Percentiles rank a stretch among this genome's conserved stretches.
Evolutionary conservation across 208 protist genomes (phyloP).

Genomic region (Angomonas deanei): DNA sequence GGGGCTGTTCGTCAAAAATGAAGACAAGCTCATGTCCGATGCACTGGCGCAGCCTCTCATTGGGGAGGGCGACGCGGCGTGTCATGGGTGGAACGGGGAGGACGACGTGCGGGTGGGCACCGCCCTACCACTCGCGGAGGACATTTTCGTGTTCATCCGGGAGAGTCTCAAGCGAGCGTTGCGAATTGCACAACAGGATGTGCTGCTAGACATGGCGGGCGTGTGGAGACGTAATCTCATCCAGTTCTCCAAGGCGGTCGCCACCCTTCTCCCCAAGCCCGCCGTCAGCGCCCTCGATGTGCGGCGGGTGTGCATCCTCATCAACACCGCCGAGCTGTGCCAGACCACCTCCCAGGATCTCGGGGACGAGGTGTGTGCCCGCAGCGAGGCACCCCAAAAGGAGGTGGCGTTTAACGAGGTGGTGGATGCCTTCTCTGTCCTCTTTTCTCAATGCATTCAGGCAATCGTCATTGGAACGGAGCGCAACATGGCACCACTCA

Average conservation of each 20-base stretch:
- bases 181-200: constrained; percentile 81
- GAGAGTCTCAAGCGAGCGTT: constrained; percentile 77
- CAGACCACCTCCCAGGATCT: constrained; percentile 66
- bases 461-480: constrained; percentile 64
- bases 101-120: constrained; percentile 46
- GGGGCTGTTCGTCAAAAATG: constrained; percentile 71
- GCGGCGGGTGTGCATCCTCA: constrained; percentile 74
- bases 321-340: constrained; percentile 86
- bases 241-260: constrained; percentile 35
- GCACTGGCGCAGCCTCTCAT: constrained; percentile 76
- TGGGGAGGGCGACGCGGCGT: constrained; percentile 66
- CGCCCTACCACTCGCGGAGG: constrained; percentile 74
- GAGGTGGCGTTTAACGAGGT: constrained; percentile 76
- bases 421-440: constrained; percentile 58
- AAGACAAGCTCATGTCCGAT: constrained; percentile 81
- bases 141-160: constrained; percentile 91
- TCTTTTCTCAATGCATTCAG: constrained; percentile 63
- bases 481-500: constrained; percentile 33
- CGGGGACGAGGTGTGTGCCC: constrained; percentile 68
- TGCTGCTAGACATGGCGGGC: constrained; percentile 78
- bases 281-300: constrained; percentile 41
- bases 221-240: constrained; percentile 81
- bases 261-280: constrained; percentile 32
- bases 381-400: constrained; percentile 49
- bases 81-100: constrained; percentile 61